Evolutionary conservation across 2,329 filamentous ascomycete species (phyloP).

Genomic region (Zopfia rhizophila): DNA sequence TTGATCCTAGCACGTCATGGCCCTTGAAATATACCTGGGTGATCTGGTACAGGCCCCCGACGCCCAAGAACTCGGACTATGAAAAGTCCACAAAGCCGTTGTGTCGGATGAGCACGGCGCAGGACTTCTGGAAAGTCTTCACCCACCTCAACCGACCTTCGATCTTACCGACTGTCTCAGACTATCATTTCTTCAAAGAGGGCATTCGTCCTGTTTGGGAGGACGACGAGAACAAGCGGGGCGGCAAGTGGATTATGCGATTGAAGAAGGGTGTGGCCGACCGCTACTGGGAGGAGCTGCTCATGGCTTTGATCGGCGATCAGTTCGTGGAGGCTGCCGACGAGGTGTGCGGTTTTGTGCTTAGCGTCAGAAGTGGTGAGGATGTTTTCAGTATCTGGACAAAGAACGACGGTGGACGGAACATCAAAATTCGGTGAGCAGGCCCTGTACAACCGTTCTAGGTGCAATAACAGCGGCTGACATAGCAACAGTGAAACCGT

Average conservation of each 20-base stretch:
- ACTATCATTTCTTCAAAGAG: conserved; percentile 98
- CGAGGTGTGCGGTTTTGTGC: conserved; percentile 92
- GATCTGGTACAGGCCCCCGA: conserved; percentile 96
- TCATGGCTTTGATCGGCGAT: conserved; percentile 90
- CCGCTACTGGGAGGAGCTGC: conserved; percentile 94
- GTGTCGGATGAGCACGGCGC: conserved; percentile 81
- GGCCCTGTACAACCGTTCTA: not conserved
- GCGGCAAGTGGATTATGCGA: conserved; percentile 96
- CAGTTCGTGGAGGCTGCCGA: conserved; percentile 93
- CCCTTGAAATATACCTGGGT: conserved; percentile 89
- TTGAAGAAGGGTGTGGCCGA: conserved; percentile 98
- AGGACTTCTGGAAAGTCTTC: conserved; percentile 93
- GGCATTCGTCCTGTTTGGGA: conserved; percentile 98
- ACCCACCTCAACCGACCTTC: conserved; percentile 90
- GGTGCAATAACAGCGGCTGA: conserved; percentile 29
- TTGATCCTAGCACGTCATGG: conserved; percentile 51
- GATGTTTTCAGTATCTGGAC: conserved; percentile 99
- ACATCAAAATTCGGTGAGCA: conserved; percentile 92
- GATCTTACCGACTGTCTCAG: conserved; percentile 86
- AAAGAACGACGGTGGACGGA: conserved; percentile 88
- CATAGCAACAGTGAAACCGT: conserved; percentile 79
- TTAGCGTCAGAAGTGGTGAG: conserved; percentile 94
- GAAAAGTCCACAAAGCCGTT: conserved; percentile 94
- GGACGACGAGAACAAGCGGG: conserved; percentile 94
- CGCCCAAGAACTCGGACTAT: conserved; percentile 97